Evolutionary conservation across 2,329 filamentous ascomycete genomes (phyloP).

Genomic region (Colletotrichum falcatum): DNA sequence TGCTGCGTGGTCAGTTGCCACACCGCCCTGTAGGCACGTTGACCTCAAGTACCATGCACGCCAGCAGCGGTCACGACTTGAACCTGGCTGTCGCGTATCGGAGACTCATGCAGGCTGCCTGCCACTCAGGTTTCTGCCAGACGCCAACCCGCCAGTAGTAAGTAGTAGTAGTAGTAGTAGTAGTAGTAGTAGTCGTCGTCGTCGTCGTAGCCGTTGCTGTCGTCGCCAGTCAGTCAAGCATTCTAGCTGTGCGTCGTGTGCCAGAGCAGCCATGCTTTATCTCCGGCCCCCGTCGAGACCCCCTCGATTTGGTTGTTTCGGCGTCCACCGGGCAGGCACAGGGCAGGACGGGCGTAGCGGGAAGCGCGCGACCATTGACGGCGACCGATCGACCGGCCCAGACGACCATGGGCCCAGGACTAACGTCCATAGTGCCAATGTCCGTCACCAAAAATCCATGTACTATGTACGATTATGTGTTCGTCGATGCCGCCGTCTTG

Average conservation of each 20-base stretch:
- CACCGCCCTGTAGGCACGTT: slow-evolving; percentile 20
- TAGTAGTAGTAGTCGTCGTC: too few relatives aligned
- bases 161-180: too few relatives aligned
- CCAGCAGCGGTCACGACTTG: not conserved
- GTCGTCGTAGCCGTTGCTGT: not conserved
- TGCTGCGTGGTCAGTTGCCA: slow-evolving; percentile 18
- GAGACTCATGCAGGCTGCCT: slow-evolving; percentile 13
- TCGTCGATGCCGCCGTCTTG: slow-evolving; percentile 2
- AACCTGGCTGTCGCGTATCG: slow-evolving; percentile 23
- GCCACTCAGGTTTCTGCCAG: slow-evolving; percentile 13
- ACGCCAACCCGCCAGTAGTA: not conserved
- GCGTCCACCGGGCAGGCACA: slow-evolving; percentile 3
- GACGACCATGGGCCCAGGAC: slow-evolving; percentile 12
- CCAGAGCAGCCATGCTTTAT: slow-evolving; percentile 1
- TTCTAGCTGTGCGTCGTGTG: slow-evolving; percentile 6
- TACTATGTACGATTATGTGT: too few relatives aligned
- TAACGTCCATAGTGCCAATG: slow-evolving; percentile 7
- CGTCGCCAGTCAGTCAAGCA: slow-evolving; percentile 3
- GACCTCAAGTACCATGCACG: slow-evolving; percentile 6
- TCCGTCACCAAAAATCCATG: too few relatives aligned
- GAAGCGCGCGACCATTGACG: slow-evolving; percentile 29
- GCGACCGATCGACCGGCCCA: slow-evolving; percentile 24
- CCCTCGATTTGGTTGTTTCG: not conserved
- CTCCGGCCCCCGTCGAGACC: not conserved
- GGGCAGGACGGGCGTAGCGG: slow-evolving; percentile 16